A percentile compares a stretch with the other conserved stretches of the same genome.
Evolutionary conservation across 768 basidiomycete species (phyloP).

Genomic region (Calocybe cyanea): DNA sequence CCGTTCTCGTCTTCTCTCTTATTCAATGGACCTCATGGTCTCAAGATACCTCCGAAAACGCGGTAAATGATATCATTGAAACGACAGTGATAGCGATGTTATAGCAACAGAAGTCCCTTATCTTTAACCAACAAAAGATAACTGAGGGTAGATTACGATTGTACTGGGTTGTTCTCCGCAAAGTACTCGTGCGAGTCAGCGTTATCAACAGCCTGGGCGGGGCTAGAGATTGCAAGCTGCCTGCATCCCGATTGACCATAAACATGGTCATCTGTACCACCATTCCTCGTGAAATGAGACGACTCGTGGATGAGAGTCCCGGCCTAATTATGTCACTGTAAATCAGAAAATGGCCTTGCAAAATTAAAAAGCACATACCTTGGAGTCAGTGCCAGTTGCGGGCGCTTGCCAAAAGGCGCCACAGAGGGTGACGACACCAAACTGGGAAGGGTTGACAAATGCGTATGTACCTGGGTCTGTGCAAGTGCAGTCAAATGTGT

Average conservation of each 20-base stretch:
- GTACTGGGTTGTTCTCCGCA: constrained; percentile 35
- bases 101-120: too few relatives aligned
- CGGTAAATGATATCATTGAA: too few relatives aligned
- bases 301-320: constrained; percentile 40
- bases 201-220: constrained; percentile 34
- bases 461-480: constrained; percentile 30
- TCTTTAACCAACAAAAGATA: too few relatives aligned
- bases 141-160: constrained; percentile 3
- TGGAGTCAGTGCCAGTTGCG: too few relatives aligned
- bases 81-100: too few relatives aligned
- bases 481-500: constrained; percentile 37
- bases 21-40: too few relatives aligned
- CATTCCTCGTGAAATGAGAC: constrained; percentile 42
- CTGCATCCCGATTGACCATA: constrained; percentile 39
- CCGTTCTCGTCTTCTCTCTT: too few relatives aligned
- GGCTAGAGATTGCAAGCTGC: constrained; percentile 36
- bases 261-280: too few relatives aligned
- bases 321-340: constrained; percentile 15
- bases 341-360: neutral
- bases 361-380: constrained; percentile 17
- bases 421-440: too few relatives aligned
- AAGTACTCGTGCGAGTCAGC: constrained; percentile 51
- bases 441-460: constrained; percentile 33
- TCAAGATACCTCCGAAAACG: too few relatives aligned
- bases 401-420: too few relatives aligned